These are phyloP conservation scores for Collariella sp. DNA, from an alignment of 495 filamentous ascomycete species.

Conservation along the genomic window DNA sequence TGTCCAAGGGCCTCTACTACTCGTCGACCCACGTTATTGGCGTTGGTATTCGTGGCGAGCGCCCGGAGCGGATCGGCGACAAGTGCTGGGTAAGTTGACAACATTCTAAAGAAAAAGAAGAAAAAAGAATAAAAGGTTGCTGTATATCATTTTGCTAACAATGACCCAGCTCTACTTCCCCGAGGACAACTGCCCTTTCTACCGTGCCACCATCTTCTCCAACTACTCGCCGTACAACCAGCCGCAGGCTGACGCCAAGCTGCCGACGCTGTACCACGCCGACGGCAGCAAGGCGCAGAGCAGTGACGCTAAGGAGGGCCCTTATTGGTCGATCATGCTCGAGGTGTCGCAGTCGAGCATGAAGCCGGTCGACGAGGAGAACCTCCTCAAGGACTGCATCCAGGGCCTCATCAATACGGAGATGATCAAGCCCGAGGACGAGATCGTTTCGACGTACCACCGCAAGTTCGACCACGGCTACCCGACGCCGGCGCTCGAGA, in stretches of 20 bases:
- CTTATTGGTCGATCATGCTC: conserved; percentile 99
- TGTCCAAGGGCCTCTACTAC: conserved; percentile 93
- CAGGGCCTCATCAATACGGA: conserved; percentile 94
- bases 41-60: conserved; percentile 83
- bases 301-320: conserved; percentile 65
- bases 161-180: conserved; percentile 99
- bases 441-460: conserved; percentile 98
- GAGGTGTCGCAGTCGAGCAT: conserved; percentile 93
- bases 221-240: conserved; percentile 99
- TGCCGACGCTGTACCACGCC: conserved; percentile 77
- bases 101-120: neutral
- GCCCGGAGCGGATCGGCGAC: conserved; percentile 95
- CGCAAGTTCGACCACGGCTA: conserved; percentile 98
- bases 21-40: conserved; percentile 96
- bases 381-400: conserved; percentile 80
- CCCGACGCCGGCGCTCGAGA: conserved; percentile 89
- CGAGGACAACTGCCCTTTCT: conserved; percentile 98
- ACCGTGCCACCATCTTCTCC: conserved; percentile 99
- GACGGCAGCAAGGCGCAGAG: conserved; percentile 69
- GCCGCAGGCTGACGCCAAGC: conserved; percentile 69
- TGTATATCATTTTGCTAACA: too few relatives aligned
- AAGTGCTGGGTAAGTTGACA: conserved; percentile 83
- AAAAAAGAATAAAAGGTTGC: too few relatives aligned
- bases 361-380: conserved; percentile 85
- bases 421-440: conserved; percentile 81